Base-by-base conservation (phyloP, 2,329 filamentous ascomycete genomes). In the Emydomyces testavorans region DNA sequence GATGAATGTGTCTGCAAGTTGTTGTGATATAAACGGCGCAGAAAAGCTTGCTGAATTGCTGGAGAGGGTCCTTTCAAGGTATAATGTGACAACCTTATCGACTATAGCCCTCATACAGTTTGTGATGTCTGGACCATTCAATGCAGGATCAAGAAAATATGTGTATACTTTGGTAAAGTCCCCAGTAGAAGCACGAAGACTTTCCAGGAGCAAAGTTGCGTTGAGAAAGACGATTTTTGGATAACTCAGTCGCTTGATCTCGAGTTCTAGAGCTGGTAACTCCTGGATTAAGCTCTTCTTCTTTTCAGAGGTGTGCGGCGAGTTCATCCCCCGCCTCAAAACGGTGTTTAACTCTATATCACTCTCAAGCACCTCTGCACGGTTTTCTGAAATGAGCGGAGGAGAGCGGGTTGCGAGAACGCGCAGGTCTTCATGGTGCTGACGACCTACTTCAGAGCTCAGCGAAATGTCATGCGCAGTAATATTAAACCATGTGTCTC, bases 401-500 rank as follows among this genome's bases (percentile, higher is more conserved):
- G 85, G 82, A 10, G 89, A 94, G 65, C 94, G 82, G 44, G 87
- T 79, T 1, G 93, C 90, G 61, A 99, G 81, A 29, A 85, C 73
- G 20, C 85, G 80, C 16, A 99, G 73, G 60, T 95, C 88, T 49
- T 82, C 76, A 42, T 80, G 66, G 57, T 93, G 79, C 55, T 78
- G 77, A 61, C 81, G 82, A 15, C 82, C 85, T 47, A 84, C 77
- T 13, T 81, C 76, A 0, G 87, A 90, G 13, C 77, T 76, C 8
- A 83, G 74, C 7, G 81, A 82, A 62, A 96, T 94, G 3, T 89
- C 92, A 63, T 98, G 92, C 0, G 94, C 84, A 18, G 89, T 85
- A 53, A 96, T 87, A 59, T 98, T 99, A 69, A 95, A 96, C 92
- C 92, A 99, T 4, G 87, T 86, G 71, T 98, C 89, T 45, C 90